Evolutionary conservation across 2,329 filamentous ascomycete species (phyloP), one percentile per base, ranked within the genome.

Genomic region (Aureobasidium sp.): DNA sequence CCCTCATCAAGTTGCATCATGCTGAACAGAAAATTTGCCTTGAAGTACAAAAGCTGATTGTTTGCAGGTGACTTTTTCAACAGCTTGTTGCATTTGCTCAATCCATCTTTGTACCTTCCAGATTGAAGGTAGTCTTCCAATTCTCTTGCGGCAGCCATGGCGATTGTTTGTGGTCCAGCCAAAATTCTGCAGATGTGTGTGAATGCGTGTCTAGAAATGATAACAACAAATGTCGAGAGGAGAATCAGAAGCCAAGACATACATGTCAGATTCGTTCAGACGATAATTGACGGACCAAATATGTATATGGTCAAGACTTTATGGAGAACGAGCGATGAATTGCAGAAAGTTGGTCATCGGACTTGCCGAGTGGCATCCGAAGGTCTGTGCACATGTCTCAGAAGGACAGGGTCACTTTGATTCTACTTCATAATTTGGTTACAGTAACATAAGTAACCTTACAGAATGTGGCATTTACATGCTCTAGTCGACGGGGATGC

Each of bases 21-120:
- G 47, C 65, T 67, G 39, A 65, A 67, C 7, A 70, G 59, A 12
- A 74, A 65, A 61, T 68, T 69, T 44, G 71, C 63, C 62, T 74
- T 73, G 41, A 68, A 70, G 36, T 67, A 68, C 20, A 73, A 63
- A 15, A 73, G 65, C 29, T 66, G 65, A 9, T 68, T 55, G 59
- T 73, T 68, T 12, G 69, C 66, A 0, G 71, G 68, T 13, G 64
- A 68, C 44, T 69, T 71, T 36, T 66, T 68, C 27, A 74, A 63
- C 1, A 73, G 63, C 13, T 71, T 68, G 59, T 73, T 67, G 53
- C 71, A 72, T 44, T 70, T 70, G 36, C 69, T 65, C 55, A 73
- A 66, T 50, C 72, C 72, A 34, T 72, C 70, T 20, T 59, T 61
- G 52, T 67, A 71, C 43, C 69, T 70, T 34, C 68, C 66, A 5